A percentile compares a stretch with the other conserved stretches of the same genome.
These are phyloP conservation scores for Suillus decipiens DNA, from an alignment of 768 basidiomycete genomes.

Conservation along the genomic window DNA sequence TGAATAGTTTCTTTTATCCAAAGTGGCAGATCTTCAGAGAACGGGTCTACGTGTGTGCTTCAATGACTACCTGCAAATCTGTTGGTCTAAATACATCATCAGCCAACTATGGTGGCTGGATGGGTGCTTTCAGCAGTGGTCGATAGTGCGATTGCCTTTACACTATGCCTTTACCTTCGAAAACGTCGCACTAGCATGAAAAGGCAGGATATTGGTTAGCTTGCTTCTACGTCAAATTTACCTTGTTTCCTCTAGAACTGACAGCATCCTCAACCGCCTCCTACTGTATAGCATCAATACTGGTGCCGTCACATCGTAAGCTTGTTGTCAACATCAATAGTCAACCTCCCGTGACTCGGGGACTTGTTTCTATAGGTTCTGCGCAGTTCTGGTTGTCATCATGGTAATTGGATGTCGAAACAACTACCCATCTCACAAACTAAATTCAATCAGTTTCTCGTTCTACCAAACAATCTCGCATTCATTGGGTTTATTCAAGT, in stretches of 20 bases:
- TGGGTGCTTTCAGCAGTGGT: slow-evolving; percentile 9
- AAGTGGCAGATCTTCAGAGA: slow-evolving; percentile 2
- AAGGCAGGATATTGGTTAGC: slow-evolving; percentile 1
- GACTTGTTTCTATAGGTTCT: slow-evolving; percentile 11
- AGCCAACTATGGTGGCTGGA: slow-evolving; percentile 19
- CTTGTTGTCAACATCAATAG: neutral
- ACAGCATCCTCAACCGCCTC: slow-evolving; percentile 19
- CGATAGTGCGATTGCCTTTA: neutral
- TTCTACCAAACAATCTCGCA: slow-evolving; percentile 4
- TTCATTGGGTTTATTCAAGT: slow-evolving; percentile 19
- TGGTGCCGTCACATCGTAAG: slow-evolving; percentile 18
- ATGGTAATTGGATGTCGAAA: slow-evolving; percentile 2
- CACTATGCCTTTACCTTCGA: slow-evolving; percentile 8
- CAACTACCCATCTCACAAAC: neutral
- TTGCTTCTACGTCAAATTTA: neutral
- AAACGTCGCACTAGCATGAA: slow-evolving; percentile 16
- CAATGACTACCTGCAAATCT: no score
- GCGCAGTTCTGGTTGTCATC: slow-evolving; percentile 15
- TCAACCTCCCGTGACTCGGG: neutral
- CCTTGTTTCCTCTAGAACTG: slow-evolving; percentile 11
- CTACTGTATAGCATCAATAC: slow-evolving; percentile 23
- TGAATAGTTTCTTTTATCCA: slow-evolving; percentile 11
- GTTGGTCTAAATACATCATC: neutral
- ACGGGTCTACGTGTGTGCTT: no score
- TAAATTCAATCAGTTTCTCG: slow-evolving; percentile 10